These are phyloP conservation scores for Pochonia chlamydosporia DNA, from an alignment of 2,329 filamentous ascomycete genomes.

Conservation along the genomic window DNA sequence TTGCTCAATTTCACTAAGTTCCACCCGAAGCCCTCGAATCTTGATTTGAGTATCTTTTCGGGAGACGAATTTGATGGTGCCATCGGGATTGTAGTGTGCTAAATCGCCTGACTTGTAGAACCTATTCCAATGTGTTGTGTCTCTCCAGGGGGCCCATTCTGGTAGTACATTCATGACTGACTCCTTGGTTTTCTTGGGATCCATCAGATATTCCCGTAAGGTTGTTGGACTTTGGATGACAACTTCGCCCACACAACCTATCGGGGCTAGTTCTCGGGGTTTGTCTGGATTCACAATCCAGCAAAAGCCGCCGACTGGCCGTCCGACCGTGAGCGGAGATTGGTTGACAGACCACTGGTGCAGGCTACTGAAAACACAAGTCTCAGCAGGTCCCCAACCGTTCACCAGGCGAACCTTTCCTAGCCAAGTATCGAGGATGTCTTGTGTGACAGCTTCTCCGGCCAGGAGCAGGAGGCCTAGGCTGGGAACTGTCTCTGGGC, in stretches of 20 bases:
- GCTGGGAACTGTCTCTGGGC: conserved; percentile 3
- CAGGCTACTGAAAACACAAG: not conserved
- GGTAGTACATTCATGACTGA: too few relatives aligned
- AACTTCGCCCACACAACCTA: conserved; percentile 9
- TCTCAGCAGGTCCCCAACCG: not conserved
- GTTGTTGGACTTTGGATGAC: conserved; percentile 11
- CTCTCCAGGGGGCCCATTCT: too few relatives aligned
- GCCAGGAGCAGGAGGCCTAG: conserved; percentile 4
- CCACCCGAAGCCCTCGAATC: not conserved
- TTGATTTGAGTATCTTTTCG: not conserved
- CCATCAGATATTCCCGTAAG: conserved; percentile 8
- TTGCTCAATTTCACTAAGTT: not conserved
- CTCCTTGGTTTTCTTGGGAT: not conserved
- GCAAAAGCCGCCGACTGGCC: conserved; percentile 1
- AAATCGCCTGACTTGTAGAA: too few relatives aligned
- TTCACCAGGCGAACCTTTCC: not conserved
- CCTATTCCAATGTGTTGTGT: not conserved
- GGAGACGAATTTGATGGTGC: not conserved
- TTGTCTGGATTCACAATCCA: conserved; percentile 9
- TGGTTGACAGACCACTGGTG: not conserved
- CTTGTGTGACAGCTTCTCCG: conserved; percentile 5
- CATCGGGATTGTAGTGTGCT: not conserved
- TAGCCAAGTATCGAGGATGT: not conserved
- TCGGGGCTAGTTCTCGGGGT: conserved; percentile 2
- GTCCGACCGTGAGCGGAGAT: conserved; percentile 1